Percentiles rank a stretch among this genome's conserved stretches.
These are phyloP conservation scores for Fusarium nematophilum DNA, from an alignment of 2,329 filamentous ascomycete species.

Conservation along the genomic window DNA sequence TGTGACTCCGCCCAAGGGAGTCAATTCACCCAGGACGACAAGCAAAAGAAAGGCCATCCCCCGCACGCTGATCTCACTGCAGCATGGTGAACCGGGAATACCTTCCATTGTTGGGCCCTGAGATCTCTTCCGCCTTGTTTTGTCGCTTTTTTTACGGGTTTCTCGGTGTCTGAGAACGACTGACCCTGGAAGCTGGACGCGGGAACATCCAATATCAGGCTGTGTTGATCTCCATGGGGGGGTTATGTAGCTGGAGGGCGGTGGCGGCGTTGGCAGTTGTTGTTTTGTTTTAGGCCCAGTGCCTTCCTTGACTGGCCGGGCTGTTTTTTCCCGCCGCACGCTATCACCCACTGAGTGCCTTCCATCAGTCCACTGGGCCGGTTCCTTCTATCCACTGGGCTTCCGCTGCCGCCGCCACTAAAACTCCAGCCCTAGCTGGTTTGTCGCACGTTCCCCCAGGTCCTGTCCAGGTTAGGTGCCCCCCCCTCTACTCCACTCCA, in stretches of 20 bases:
- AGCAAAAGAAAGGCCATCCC: conserved; percentile 6
- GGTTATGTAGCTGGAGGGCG: conserved; percentile 12
- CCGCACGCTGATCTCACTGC: conserved; percentile 1
- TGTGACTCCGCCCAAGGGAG: conserved; percentile 26
- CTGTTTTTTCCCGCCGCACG: conserved; percentile 21
- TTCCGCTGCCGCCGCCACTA: conserved; percentile 21
- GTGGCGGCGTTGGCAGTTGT: conserved; percentile 24
- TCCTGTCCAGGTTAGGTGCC: too few relatives aligned
- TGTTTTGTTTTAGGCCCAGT: conserved; percentile 35
- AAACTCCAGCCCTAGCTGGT: conserved; percentile 14
- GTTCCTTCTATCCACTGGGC: conserved; percentile 9
- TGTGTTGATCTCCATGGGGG: neutral
- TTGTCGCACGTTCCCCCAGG: conserved; percentile 12
- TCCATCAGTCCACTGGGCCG: too few relatives aligned
- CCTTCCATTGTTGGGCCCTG: neutral
- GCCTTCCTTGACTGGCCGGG: neutral
- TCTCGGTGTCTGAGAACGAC: conserved; percentile 2
- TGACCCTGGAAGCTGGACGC: neutral
- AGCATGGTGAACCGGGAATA: neutral
- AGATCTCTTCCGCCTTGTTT: neutral
- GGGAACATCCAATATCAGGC: conserved; percentile 19
- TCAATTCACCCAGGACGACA: conserved; percentile 1
- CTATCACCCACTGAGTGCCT: neutral
- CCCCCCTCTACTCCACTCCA: neutral
- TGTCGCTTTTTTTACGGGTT: neutral